Evolutionary conservation across 495 filamentous ascomycete genomes (phyloP), one percentile per base, ranked within the genome.

Genomic region (Aspergillus cristatus): DNA sequence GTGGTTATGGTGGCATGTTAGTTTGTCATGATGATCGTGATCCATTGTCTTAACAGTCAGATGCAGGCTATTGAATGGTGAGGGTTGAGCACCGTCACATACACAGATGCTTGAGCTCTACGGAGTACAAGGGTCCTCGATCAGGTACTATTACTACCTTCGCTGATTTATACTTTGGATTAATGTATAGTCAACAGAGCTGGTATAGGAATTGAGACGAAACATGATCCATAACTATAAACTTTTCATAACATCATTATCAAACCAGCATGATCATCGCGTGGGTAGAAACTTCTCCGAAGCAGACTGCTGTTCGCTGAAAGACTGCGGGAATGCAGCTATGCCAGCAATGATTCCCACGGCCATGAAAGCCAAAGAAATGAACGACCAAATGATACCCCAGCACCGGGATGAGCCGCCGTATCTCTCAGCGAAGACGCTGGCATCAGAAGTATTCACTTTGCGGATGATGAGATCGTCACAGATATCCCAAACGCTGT

Each of bases 401-500:
- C 83, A 88, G 67, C 83, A 88, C 43, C 82, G 81, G 14, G 80
- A 84, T 2, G 80, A 84, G 26, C 83, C 83, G 12, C 83, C 83
- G 48, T 86, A 88, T 18, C 74, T 69, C 57, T 82, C 65, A 6
- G 83, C 83, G 45, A 88, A 88, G 12, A 84, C 79, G 49, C 78
- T 84, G n/a, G 83, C 82, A 56, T 88, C 83, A 6, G 81, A 86
- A 26, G 68, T 75, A 50, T 88, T 86, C 34, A 86, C 82, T 62
- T 88, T 88, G 36, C 82, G 75, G 3, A 88, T 65, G 50, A 88
- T 86, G n/a, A 88, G 67, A 43, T 88, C 83, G 42, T 88, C 83
- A 54, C 83, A 88, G 55, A 88, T 88, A 74, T 88, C 83, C 83
- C 83, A 88, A 18, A 83, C 82, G 45, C 78, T 82, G 50, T 88